Evolutionary conservation across 768 basidiomycete species (phyloP).

Genomic region (Boletus vermiculosoides): DNA sequence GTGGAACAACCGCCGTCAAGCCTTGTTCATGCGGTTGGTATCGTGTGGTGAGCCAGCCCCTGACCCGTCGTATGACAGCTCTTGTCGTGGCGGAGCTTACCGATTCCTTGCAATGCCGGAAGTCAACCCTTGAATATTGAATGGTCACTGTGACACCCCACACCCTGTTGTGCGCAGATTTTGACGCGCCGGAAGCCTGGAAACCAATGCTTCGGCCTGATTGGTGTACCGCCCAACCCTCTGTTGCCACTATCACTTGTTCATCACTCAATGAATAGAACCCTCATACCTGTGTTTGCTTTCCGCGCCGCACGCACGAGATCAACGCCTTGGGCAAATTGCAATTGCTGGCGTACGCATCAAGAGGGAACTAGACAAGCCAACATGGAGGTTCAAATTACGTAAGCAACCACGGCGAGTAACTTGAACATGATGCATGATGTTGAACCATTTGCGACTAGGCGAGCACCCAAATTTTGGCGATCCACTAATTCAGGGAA

Average conservation of each 20-base stretch:
- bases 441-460: neutral
- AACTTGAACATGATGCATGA: no score
- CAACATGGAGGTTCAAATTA: no score
- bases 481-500: neutral
- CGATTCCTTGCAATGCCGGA: neutral
- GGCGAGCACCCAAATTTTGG: no score
- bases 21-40: neutral
- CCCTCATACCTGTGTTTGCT: neutral
- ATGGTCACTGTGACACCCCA: neutral
- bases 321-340: neutral
- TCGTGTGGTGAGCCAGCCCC: neutral
- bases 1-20: neutral
- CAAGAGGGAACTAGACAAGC: no score
- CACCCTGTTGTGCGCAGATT: neutral
- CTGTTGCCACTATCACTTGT: neutral
- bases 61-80: neutral
- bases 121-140: neutral
- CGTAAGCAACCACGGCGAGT: no score
- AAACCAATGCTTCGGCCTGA: constrained; percentile 1
- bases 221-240: constrained; percentile 4
- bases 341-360: neutral
- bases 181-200: no score
- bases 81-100: neutral
- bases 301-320: neutral
- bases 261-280: constrained; percentile 5